Conservation (phyloP, 495 filamentous ascomycete species). For the Massariosphaeria phaeospora region DNA sequence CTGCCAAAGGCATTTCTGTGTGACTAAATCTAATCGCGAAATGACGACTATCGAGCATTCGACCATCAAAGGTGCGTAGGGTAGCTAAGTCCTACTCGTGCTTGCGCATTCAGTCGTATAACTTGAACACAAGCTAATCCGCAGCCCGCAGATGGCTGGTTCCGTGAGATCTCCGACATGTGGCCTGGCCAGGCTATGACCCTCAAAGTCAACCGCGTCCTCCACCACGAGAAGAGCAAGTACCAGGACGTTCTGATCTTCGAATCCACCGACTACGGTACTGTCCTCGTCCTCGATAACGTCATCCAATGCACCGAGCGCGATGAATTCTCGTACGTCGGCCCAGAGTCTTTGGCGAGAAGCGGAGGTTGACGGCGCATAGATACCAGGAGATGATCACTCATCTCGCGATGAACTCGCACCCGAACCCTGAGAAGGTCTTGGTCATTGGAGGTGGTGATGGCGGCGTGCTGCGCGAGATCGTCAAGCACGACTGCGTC, state of each 20-base stretch:
- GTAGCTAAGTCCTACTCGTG: background rate
- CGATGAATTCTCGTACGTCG: conserved; percentile 82
- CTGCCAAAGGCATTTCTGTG: background rate
- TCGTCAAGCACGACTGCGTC: conserved; percentile 89
- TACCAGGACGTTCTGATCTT: conserved; percentile 99
- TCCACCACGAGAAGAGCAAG: conserved; percentile 98
- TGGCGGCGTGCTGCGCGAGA: conserved; percentile 92
- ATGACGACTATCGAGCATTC: conserved; percentile 53
- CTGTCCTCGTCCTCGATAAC: conserved; percentile 95
- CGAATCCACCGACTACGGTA: conserved; percentile 93
- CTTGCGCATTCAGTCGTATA: no score
- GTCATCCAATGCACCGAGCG: conserved; percentile 98
- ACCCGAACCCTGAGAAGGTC: conserved; percentile 96
- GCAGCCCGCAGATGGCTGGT: conserved; percentile 81
- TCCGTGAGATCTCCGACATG: conserved; percentile 95
- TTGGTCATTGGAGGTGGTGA: conserved; percentile 97
- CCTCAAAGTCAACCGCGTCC: conserved; percentile 91
- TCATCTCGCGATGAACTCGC: conserved; percentile 96
- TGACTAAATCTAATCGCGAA: conserved; percentile 5
- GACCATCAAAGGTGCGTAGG: conserved; percentile 57
- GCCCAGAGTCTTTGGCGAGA: conserved; percentile 25
- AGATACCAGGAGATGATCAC: conserved; percentile 99
- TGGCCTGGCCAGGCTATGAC: conserved; percentile 99
- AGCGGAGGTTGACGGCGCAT: conserved; percentile 10
- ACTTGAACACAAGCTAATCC: conserved; percentile 3